Evolutionary conservation across 2,329 filamentous ascomycete genomes (phyloP), one percentile per base, ranked within the genome.

Genomic region (Claviceps arundinis): DNA sequence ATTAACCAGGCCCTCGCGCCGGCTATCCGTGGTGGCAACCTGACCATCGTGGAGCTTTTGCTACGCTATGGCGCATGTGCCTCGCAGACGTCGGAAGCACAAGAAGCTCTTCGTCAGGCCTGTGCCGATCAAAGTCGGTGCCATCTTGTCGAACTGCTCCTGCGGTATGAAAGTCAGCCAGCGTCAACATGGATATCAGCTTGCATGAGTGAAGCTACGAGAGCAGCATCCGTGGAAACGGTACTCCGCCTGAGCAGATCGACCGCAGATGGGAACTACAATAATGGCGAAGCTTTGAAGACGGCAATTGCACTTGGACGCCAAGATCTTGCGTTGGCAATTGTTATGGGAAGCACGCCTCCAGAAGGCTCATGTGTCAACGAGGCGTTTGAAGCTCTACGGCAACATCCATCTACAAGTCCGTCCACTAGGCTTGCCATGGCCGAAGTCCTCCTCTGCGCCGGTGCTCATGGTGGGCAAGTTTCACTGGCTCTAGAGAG

Each of bases 391-490:
- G 65, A 66, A 2, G 60, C 69, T 5, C 64, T 81, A 1, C 70
- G 76, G 53, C 61, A 68, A 1, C 71, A 74, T 48, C 60, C 70
- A 2, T 70, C 71, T 2, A 67, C 78, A 17, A 69, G 68, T 5
- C 71, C 73, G 0, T 69, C 71, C 34, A 71, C 74, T 37, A 80
- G 76, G 58, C 63, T 77, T 43, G 69, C 70, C 2, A 65, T 82
- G 55, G 68, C 75, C 0, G 78, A 83, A 59, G 64, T 80, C 2
- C 60, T 84, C 1, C 67, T 84, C 1, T 81, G 78, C 50, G 78
- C 76, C 1, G 79, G 80, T 0, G 78, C 78, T 1, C 66, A 69
- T 13, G 80, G 80, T 1, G 72, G 77, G 14, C 64, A 69, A 1
- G 64, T 78, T 1, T 70, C 75, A 0, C 63, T 66, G 34, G 75